Evolutionary conservation across 1,284 basidiomycete species (phyloP).

Genomic region (Anthracocystis walkeri): DNA sequence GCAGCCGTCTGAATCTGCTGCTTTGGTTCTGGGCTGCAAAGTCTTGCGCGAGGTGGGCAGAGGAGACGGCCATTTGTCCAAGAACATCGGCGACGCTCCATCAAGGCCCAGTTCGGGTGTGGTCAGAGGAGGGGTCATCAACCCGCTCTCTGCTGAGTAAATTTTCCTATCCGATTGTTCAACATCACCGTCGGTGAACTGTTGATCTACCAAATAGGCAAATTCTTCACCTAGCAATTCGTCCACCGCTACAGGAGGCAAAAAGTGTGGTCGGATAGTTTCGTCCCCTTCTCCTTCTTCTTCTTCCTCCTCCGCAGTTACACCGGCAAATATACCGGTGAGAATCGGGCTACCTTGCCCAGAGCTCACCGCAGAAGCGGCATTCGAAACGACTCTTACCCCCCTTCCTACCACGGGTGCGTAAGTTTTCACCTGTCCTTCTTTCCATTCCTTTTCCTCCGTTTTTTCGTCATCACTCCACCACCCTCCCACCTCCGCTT

Average conservation of each 20-base stretch:
- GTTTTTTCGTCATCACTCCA: constrained; percentile 10
- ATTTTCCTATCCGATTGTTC: too few species aligned
- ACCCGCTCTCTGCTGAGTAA: constrained; percentile 1
- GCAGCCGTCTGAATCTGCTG: constrained; percentile 16
- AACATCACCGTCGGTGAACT: neutral
- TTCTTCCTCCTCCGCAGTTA: neutral
- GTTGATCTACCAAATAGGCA: constrained; percentile 30
- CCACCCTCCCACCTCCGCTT: constrained; percentile 6
- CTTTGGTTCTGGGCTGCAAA: neutral
- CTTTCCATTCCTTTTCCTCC: neutral
- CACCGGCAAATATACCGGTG: constrained; percentile 3
- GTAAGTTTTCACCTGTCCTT: constrained; percentile 14
- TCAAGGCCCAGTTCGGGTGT: constrained; percentile 40
- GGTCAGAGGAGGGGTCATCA: constrained; percentile 36
- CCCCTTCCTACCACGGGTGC: constrained; percentile 3
- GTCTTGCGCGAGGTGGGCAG: neutral
- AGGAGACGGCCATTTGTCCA: constrained; percentile 31
- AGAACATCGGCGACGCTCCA: constrained; percentile 18
- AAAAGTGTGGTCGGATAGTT: constrained; percentile 8
- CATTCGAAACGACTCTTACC: constrained; percentile 25
- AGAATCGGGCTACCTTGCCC: constrained; percentile 25
- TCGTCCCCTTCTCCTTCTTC: constrained; percentile 15
- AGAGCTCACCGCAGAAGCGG: constrained; percentile 19
- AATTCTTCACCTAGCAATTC: constrained; percentile 24
- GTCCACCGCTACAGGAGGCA: constrained; percentile 3